Evolutionary conservation across 148 eudicot species (phyloP), one percentile per base, ranked within the genome.

Genomic region (Nepenthes mirabilis): DNA sequence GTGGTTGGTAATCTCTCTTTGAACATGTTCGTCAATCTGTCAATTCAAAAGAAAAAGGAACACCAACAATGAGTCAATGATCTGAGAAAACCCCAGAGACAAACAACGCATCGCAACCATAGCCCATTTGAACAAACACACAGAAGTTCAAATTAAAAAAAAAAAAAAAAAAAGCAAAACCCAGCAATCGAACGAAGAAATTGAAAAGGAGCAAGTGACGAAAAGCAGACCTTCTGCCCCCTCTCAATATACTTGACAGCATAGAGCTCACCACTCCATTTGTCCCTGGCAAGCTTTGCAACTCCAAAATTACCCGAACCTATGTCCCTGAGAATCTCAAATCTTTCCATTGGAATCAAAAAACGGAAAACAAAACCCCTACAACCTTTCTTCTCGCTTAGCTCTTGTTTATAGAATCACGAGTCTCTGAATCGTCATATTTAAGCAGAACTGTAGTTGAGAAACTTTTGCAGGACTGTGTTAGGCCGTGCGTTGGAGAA

Each of bases 21-120:
- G 84, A 51, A 90, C 97, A 79, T 80, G 90, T 62, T 87, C 95
- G 77, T 90, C 95, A 76, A 90, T 84, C 97, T 90, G 72, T 40
- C 45, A 11, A 64, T 40, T 40, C 45, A 40, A 40, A 40, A 4
- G 6, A 40, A 40, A 40, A 40, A 40, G 45, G 4, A 40, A 40
- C 6, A 40, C 23, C 23, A 23, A 23, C 23, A 23, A 23, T 23
- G 23, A 23, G 23, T 23, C 23, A 23, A 23, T 23, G 23, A 40
- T 8, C 8, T 40, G 8, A 40, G 45, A 40, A 40, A 40, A 4
- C 45, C 45, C 45, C 4, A 40, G 8, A 40, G 8, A 40, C 45
- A 40, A 40, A 40, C 45, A 40, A 40, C 8, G 8, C 45, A 40
- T 3, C 4, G 4, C 8, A 40, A 40, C 6, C 45, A 40, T 8